A percentile compares a stretch with the other conserved stretches of the same genome.
These are phyloP conservation scores for Taphrina sp. DNA, from an alignment of 1,139 yeast species.

Conservation along the genomic window DNA sequence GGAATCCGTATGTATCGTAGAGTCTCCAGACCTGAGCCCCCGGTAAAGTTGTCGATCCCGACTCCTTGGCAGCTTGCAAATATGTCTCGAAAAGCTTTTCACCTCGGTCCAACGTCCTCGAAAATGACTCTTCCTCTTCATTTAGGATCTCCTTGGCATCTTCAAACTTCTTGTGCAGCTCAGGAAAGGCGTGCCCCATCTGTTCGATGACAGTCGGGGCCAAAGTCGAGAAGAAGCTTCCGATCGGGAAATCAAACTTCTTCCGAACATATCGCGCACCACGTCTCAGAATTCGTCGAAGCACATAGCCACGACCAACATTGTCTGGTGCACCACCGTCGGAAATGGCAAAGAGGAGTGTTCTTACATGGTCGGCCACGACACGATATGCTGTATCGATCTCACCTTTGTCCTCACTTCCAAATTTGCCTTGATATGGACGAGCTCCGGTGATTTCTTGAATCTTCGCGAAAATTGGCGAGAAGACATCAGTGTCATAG, in stretches of 20 bases:
- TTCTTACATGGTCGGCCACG: slow-evolving; percentile 96
- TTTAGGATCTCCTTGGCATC: slow-evolving; percentile 85
- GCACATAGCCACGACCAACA: slow-evolving; percentile 97
- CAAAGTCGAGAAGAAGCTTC: slow-evolving; percentile 83
- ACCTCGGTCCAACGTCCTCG: slow-evolving; percentile 96
- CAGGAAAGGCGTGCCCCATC: slow-evolving; percentile 81
- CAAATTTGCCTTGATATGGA: slow-evolving; percentile 88
- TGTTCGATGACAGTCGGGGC: slow-evolving; percentile 92
- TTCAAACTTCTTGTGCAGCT: slow-evolving; percentile 65
- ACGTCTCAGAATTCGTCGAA: slow-evolving; percentile 94
- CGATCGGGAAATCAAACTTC: slow-evolving; percentile 93
- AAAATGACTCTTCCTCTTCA: slow-evolving; percentile 93
- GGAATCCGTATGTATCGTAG: slow-evolving; percentile 99
- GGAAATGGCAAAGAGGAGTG: slow-evolving; percentile 89
- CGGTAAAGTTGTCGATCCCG: slow-evolving; percentile 70
- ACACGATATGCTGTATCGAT: slow-evolving; percentile 98
- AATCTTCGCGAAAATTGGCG: slow-evolving; percentile 78
- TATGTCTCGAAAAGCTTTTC: slow-evolving; percentile 93
- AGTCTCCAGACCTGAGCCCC: slow-evolving; percentile 98
- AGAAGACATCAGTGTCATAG: slow-evolving; percentile 95
- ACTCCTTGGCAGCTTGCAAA: slow-evolving; percentile 64
- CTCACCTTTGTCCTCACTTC: slow-evolving; percentile 87
- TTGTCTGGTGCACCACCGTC: slow-evolving; percentile 99
- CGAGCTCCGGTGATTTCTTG: slow-evolving; percentile 92
- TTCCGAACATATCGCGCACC: slow-evolving; percentile 97